phyloP scores from a whole-genome alignment of 2,329 filamentous ascomycete species.

The Curvularia eragrostidis region DNA sequence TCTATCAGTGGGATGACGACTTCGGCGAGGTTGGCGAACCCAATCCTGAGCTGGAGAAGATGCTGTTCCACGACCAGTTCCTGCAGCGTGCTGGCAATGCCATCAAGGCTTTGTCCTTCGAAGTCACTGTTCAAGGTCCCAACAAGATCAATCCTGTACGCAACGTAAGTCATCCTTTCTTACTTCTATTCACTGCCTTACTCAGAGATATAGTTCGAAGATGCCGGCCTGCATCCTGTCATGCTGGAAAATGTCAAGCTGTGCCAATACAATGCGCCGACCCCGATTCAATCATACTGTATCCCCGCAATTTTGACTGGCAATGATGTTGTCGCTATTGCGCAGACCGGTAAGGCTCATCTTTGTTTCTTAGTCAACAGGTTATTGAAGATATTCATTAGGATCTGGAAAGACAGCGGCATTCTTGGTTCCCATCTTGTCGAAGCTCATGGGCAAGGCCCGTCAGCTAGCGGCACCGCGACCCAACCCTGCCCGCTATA shows the following conservation, averaged over 20 bases:
- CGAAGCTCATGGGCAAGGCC: slow-evolving; percentile 93
- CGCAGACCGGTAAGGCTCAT: slow-evolving; percentile 81
- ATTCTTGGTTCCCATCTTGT: slow-evolving; percentile 87
- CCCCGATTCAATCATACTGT: slow-evolving; percentile 85
- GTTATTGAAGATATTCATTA: slow-evolving; percentile 51
- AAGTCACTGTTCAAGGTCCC: slow-evolving; percentile 59
- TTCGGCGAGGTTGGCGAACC: slow-evolving; percentile 83
- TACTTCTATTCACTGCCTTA: neutral
- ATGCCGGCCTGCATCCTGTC: slow-evolving; percentile 83
- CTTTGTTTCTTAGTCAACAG: neutral
- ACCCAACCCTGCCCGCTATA: slow-evolving; percentile 67
- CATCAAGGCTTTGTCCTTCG: slow-evolving; percentile 66
- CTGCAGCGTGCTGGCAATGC: slow-evolving; percentile 64
- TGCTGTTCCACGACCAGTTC: slow-evolving; percentile 71
- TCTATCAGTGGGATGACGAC: slow-evolving; percentile 87
- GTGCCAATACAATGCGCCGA: slow-evolving; percentile 74
- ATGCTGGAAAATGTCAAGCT: slow-evolving; percentile 80
- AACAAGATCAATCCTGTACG: slow-evolving; percentile 57
- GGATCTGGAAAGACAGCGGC: slow-evolving; percentile 97
- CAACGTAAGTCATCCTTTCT: slow-evolving; percentile 51
- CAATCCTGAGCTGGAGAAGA: slow-evolving; percentile 71
- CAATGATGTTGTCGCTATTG: slow-evolving; percentile 84
- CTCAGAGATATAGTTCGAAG: slow-evolving; percentile 62
- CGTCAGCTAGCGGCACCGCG: slow-evolving; percentile 83
- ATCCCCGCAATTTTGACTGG: slow-evolving; percentile 80